These are phyloP conservation scores for Phalaenopsis aphrodite DNA, from an alignment of 106 monocot species.

Conservation along the genomic window DNA sequence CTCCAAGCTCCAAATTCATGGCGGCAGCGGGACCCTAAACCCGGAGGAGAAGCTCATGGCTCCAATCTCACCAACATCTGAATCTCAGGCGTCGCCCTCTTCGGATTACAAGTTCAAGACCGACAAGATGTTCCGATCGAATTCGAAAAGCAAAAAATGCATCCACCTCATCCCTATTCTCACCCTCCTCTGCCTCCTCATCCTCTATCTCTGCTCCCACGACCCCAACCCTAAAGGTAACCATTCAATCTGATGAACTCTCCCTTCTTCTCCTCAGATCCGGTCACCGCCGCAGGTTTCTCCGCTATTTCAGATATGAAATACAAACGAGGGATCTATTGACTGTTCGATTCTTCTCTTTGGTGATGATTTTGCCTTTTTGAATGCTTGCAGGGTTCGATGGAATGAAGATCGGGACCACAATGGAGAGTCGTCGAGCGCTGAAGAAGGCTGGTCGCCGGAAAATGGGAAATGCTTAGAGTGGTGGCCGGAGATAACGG, in stretches of 20 bases:
- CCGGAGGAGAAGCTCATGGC: neutral
- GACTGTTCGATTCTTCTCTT: no score
- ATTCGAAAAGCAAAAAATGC: neutral
- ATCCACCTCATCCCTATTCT: conserved; percentile 20
- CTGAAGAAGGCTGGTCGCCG: conserved; percentile 3
- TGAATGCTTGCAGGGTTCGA: conserved; percentile 6
- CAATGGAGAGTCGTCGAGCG: neutral
- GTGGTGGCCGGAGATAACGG: neutral
- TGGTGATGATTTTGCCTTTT: neutral
- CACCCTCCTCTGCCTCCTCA: conserved; percentile 29
- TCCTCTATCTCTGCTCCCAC: conserved; percentile 35
- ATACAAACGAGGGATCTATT: no score
- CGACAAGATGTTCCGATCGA: conserved; percentile 6
- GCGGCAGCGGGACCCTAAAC: neutral
- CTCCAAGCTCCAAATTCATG: conserved; percentile 8
- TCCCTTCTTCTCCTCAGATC: neutral
- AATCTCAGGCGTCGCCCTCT: neutral
- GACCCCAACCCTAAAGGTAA: conserved; percentile 22
- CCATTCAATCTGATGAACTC: neutral
- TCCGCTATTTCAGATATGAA: no score
- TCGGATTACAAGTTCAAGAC: conserved; percentile 4
- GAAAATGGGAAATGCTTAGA: neutral
- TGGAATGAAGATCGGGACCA: neutral
- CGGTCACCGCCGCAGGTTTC: no score
- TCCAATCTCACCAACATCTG: neutral